phyloP scores from a whole-genome alignment of 1,139 yeast species.

The Yamadazyma dushanensis region DNA sequence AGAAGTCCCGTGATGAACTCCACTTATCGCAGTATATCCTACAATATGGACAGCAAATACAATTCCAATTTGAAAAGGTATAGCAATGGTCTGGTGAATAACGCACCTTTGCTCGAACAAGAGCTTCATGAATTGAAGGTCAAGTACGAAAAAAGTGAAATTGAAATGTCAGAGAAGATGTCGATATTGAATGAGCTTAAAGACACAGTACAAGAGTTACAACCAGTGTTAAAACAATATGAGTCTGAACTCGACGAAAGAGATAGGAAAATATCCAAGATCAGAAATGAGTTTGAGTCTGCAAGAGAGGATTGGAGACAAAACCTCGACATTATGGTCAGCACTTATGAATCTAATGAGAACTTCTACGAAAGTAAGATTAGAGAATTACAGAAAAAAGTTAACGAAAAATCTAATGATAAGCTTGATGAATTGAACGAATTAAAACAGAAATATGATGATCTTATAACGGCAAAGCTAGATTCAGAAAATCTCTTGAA shows the following conservation, averaged over 20 bases:
- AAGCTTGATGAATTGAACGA: conserved; percentile 8
- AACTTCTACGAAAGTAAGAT: conserved; percentile 28
- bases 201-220: conserved; percentile 44
- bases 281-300: conserved; percentile 44
- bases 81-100: conserved; percentile 5
- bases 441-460: conserved; percentile 10
- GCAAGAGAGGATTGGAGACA: conserved; percentile 61
- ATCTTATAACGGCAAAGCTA: conserved; percentile 2
- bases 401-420: conserved; percentile 11
- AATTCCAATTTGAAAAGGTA: conserved; percentile 6
- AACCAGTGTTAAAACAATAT: conserved; percentile 46
- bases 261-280: conserved; percentile 42
- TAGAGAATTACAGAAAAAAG: conserved; percentile 19
- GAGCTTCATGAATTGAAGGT: conserved; percentile 16
- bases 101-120: conserved; percentile 13
- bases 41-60: conserved; percentile 8
- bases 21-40: conserved; percentile 9
- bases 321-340: conserved; percentile 53
- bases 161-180: conserved; percentile 37
- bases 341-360: conserved; percentile 44
- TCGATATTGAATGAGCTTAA: conserved; percentile 41
- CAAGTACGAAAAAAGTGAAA: conserved; percentile 23
- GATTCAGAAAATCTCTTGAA: conserved; percentile 7
- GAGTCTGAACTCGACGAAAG: conserved; percentile 38
- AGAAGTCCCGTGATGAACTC: conserved; percentile 13